Conservation (phyloP, 768 basidiomycete genomes). For the Daedaleopsis sinensis region DNA sequence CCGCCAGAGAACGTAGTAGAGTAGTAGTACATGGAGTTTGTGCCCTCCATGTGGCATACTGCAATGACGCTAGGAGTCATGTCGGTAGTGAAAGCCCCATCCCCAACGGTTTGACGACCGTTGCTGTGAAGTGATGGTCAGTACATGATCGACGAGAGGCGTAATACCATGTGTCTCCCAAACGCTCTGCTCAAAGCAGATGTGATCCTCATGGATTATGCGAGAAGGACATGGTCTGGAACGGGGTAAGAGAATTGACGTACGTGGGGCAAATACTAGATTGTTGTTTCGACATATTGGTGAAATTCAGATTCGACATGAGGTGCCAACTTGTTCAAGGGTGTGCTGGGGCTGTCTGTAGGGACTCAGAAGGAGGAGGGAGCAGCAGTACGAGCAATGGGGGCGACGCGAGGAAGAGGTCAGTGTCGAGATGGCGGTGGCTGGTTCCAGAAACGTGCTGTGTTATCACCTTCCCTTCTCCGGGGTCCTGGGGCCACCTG, state of each 20-base stretch:
- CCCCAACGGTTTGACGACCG: slow-evolving; percentile 95
- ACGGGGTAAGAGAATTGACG: slow-evolving; percentile 31
- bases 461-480: background rate
- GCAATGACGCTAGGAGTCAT: slow-evolving; percentile 80
- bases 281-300: slow-evolving; percentile 73
- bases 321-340: slow-evolving; percentile 75
- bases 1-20: slow-evolving; percentile 94
- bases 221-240: background rate
- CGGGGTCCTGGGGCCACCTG: background rate
- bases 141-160: background rate
- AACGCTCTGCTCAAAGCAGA: background rate
- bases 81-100: slow-evolving; percentile 86
- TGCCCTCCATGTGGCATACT: slow-evolving; percentile 83
- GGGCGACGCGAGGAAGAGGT: slow-evolving; percentile 3
- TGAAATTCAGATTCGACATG: slow-evolving; percentile 77
- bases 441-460: background rate
- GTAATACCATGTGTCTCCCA: background rate
- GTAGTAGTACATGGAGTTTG: slow-evolving; percentile 84
- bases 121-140: slow-evolving; percentile 57
- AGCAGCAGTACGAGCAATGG: background rate
- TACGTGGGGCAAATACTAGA: slow-evolving; percentile 97
- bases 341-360: background rate
- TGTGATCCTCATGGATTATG: too few species aligned
- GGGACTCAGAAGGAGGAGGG: background rate
- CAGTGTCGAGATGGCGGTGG: slow-evolving; percentile 5